These are phyloP conservation scores for Limnanthes douglasii DNA, from an alignment of 345 rosid genomes.

Conservation along the genomic window DNA sequence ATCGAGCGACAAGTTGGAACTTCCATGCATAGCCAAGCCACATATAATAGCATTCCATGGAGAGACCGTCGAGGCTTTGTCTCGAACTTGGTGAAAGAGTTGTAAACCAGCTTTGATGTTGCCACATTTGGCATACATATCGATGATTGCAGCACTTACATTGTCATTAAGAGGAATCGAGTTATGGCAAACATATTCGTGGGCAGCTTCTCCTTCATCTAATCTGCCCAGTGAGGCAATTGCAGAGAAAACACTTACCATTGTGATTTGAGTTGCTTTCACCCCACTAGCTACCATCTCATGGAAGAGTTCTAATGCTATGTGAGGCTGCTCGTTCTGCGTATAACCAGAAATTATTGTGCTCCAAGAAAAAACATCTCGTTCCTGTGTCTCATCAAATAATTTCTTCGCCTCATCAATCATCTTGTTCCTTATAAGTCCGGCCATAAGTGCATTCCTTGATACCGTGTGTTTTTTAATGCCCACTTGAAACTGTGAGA, in stretches of 20 bases:
- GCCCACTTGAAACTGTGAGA: slow-evolving; percentile 39
- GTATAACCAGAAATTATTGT: slow-evolving; percentile 61
- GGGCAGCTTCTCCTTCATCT: slow-evolving; percentile 53
- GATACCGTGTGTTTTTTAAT: slow-evolving; percentile 38
- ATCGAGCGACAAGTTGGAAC: slow-evolving; percentile 33
- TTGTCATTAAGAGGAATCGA: slow-evolving; percentile 40
- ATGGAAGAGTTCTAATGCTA: slow-evolving; percentile 42
- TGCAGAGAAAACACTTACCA: slow-evolving; percentile 72
- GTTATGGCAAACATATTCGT: slow-evolving; percentile 23
- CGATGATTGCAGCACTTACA: slow-evolving; percentile 62
- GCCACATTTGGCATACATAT: slow-evolving; percentile 94
- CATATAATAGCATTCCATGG: slow-evolving; percentile 88
- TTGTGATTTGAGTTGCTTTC: slow-evolving; percentile 56
- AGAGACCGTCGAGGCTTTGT: slow-evolving; percentile 26
- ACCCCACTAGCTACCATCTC: slow-evolving; percentile 40
- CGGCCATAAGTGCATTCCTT: slow-evolving; percentile 56
- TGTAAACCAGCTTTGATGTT: slow-evolving; percentile 46
- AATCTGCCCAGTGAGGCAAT: slow-evolving; percentile 41
- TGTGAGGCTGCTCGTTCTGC: slow-evolving; percentile 30
- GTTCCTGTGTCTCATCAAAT: slow-evolving; percentile 42
- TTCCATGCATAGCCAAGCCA: slow-evolving; percentile 65
- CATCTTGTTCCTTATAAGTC: slow-evolving; percentile 45
- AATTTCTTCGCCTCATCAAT: slow-evolving; percentile 36
- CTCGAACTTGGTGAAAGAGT: slow-evolving; percentile 33
- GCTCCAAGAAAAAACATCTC: slow-evolving; percentile 78